Evolutionary conservation across 257 asterid species (phyloP).

Genomic region (Jaltomata sinuosa): DNA sequence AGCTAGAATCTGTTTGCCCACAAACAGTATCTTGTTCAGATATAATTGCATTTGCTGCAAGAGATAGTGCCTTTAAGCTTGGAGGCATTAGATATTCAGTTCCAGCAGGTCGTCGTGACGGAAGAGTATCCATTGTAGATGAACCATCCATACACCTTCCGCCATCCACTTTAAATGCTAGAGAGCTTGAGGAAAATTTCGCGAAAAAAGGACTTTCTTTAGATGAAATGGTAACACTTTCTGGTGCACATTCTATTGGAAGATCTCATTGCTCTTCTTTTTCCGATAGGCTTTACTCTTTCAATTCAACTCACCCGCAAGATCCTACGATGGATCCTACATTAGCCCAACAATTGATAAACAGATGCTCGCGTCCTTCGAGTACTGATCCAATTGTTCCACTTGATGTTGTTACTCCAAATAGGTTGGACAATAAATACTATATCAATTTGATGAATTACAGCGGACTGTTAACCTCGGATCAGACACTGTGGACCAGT

Average conservation of each 20-base stretch:
- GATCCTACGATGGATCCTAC: slow-evolving; percentile 25
- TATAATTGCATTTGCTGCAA: slow-evolving; percentile 30
- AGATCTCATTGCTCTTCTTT: slow-evolving; percentile 22
- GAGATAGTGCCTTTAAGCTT: slow-evolving; percentile 17
- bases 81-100: slow-evolving; percentile 24
- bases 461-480: slow-evolving; percentile 26
- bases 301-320: slow-evolving; percentile 5
- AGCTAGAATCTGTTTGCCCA: slow-evolving; percentile 29
- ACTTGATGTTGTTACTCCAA: slow-evolving; percentile 28
- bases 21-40: slow-evolving; percentile 35
- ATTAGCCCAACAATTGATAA: slow-evolving; percentile 8
- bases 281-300: slow-evolving; percentile 5
- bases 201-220: slow-evolving; percentile 21
- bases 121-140: slow-evolving; percentile 4
- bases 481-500: slow-evolving; percentile 18
- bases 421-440: slow-evolving; percentile 25
- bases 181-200: slow-evolving; percentile 15
- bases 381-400: neutral
- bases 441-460: slow-evolving; percentile 7
- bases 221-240: slow-evolving; percentile 38
- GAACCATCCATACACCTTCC: slow-evolving; percentile 23
- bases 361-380: neutral
- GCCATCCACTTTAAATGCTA: neutral
- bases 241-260: slow-evolving; percentile 46
- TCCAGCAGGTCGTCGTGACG: slow-evolving; percentile 37